These are phyloP conservation scores for Gymnopilus dilepis DNA, from an alignment of 768 basidiomycete species.

Conservation along the genomic window DNA sequence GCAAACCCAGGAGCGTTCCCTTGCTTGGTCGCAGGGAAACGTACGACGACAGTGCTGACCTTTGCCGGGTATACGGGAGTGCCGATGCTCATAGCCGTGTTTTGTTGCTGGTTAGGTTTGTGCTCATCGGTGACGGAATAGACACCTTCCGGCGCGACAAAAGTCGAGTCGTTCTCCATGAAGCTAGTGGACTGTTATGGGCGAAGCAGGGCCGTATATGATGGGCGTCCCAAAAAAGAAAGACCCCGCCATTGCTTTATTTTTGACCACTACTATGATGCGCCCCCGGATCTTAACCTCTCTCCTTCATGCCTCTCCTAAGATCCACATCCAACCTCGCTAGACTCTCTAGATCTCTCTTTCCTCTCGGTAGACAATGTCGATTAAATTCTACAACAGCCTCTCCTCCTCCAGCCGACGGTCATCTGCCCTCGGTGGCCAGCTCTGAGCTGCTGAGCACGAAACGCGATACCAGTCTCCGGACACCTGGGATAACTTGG, in stretches of 20 bases:
- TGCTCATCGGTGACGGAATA: slow-evolving; percentile 89
- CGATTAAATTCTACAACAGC: slow-evolving; percentile 64
- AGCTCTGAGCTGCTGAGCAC: slow-evolving; percentile 66
- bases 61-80: slow-evolving; percentile 59
- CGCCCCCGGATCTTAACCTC: slow-evolving; percentile 49
- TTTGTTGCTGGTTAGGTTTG: slow-evolving; percentile 60
- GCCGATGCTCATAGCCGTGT: slow-evolving; percentile 43
- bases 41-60: slow-evolving; percentile 64
- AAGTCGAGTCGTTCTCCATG: slow-evolving; percentile 86
- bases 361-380: slow-evolving; percentile 29
- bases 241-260: slow-evolving; percentile 18
- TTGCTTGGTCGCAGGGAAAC: slow-evolving; percentile 62
- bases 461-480: slow-evolving; percentile 73
- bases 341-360: slow-evolving; percentile 24
- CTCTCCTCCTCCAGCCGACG: slow-evolving; percentile 74
- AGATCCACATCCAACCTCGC: slow-evolving; percentile 25
- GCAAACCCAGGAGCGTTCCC: slow-evolving; percentile 65
- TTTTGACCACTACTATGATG: slow-evolving; percentile 23
- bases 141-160: slow-evolving; percentile 89
- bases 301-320: slow-evolving; percentile 42
- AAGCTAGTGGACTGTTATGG: slow-evolving; percentile 4
- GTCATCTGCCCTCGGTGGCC: slow-evolving; percentile 75
- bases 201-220: slow-evolving; percentile 8
- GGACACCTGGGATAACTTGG: slow-evolving; percentile 78
- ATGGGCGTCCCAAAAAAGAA: slow-evolving; percentile 25